Conservation (phyloP, 116 monocot genomes). For the Papilionanthe hybrid region DNA sequence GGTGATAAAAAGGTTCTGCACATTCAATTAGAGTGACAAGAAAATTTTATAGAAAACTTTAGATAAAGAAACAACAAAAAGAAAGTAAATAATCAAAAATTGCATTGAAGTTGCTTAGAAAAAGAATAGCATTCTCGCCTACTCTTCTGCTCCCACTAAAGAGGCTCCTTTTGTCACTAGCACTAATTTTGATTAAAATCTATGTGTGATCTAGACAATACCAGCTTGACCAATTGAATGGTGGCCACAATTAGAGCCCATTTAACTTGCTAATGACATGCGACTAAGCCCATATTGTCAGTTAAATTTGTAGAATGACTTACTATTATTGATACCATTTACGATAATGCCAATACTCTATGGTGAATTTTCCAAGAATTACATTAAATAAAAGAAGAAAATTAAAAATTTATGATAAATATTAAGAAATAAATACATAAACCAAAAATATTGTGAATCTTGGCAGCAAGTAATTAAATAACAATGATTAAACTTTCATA, state of each 20-base stretch:
- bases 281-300: background rate
- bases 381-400: background rate
- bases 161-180: too few relatives aligned
- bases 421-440: background rate
- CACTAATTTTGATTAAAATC: too few relatives aligned
- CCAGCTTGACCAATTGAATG: background rate
- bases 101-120: too few relatives aligned
- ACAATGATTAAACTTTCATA: background rate
- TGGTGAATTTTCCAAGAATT: background rate
- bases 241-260: background rate
- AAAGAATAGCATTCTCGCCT: too few relatives aligned
- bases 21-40: too few relatives aligned
- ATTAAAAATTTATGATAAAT: background rate
- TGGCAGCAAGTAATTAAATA: background rate
- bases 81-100: too few relatives aligned
- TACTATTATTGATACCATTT: background rate
- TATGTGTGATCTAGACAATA: background rate
- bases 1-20: too few relatives aligned
- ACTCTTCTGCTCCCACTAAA: too few relatives aligned
- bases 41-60: too few relatives aligned
- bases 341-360: background rate
- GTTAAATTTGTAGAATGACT: background rate
- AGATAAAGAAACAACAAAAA: too few relatives aligned
- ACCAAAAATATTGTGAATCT: background rate
- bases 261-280: background rate